Percentiles rank a stretch among this genome's conserved stretches.
Conservation (phyloP, 352 stramenopile species). For the Pythium angustatum region DNA sequence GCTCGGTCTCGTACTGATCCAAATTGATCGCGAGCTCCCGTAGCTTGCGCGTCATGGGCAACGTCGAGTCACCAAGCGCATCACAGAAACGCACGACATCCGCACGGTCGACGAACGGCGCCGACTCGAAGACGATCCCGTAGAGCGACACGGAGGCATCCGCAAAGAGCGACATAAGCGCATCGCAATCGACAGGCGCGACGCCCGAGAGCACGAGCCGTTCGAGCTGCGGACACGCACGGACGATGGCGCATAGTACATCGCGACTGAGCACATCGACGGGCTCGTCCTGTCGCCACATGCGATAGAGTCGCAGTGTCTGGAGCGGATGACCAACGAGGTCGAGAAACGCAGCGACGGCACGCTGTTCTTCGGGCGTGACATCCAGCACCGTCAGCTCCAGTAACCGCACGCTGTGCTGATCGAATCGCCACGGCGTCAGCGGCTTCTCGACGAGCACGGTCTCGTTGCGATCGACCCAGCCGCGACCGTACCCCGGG, state of each 20-base stretch:
- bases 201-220: background rate
- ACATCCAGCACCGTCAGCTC: background rate
- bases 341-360: background rate
- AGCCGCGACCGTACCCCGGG: slow-evolving; percentile 7
- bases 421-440: background rate
- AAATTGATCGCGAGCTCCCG: background rate
- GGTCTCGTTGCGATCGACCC: slow-evolving; percentile 1
- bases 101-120: background rate
- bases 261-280: background rate
- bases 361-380: background rate
- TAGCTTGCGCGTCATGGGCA: background rate
- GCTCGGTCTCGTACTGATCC: background rate
- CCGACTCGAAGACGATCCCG: background rate
- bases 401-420: background rate
- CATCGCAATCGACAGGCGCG: background rate
- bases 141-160: background rate
- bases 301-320: background rate
- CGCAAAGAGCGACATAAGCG: background rate
- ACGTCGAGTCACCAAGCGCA: background rate
- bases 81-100: background rate
- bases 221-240: background rate
- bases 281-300: background rate
- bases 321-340: background rate
- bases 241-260: background rate
- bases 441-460: background rate